Percentiles rank a stretch among this genome's conserved stretches.
phyloP scores from a whole-genome alignment of 106 monocot species.

The Hemerocallis citrina region DNA sequence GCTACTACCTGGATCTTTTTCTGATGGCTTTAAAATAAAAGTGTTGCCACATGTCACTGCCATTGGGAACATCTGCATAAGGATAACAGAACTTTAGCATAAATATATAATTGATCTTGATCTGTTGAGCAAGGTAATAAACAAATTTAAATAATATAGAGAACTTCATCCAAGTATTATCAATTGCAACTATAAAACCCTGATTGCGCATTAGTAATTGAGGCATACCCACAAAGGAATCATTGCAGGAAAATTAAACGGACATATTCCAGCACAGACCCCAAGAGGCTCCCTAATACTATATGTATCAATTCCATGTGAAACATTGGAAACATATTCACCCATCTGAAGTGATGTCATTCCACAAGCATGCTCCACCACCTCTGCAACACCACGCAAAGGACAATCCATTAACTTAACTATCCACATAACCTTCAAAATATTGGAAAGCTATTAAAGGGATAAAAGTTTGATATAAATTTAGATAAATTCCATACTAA shows the following conservation, averaged over 20 bases:
- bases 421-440: neutral
- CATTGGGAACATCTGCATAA: slow-evolving; percentile 91
- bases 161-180: no score
- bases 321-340: slow-evolving; percentile 83
- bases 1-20: slow-evolving; percentile 88
- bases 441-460: neutral
- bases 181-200: no score
- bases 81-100: neutral
- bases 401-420: neutral
- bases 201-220: no score
- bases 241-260: slow-evolving; percentile 99
- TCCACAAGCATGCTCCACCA: slow-evolving; percentile 99
- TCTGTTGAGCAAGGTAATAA: no score
- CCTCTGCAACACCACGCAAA: slow-evolving; percentile 51
- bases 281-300: slow-evolving; percentile 96
- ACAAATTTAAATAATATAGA: no score
- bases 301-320: slow-evolving; percentile 84
- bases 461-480: neutral
- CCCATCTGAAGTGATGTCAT: slow-evolving; percentile 98
- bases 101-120: neutral
- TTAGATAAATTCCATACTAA: slow-evolving; percentile 19
- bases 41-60: slow-evolving; percentile 97
- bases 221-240: slow-evolving; percentile 95
- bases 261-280: slow-evolving; percentile 97
- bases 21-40: slow-evolving; percentile 93